Percentiles rank a stretch among this genome's conserved stretches.
These are phyloP conservation scores for Bipolaris bicolor DNA, from an alignment of 2,329 filamentous ascomycete species.

Conservation along the genomic window DNA sequence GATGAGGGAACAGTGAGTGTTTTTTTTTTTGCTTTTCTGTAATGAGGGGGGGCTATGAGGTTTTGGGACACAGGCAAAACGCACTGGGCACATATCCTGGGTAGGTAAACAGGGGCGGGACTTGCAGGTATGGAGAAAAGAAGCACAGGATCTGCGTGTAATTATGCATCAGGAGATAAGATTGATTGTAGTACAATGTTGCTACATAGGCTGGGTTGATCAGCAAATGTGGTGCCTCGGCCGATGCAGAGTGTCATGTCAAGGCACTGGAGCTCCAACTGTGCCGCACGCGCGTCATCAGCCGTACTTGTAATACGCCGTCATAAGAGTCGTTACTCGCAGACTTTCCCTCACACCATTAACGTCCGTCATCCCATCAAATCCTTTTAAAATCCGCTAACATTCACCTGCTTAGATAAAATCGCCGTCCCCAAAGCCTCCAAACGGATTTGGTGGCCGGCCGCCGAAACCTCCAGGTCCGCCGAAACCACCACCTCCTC, in stretches of 20 bases:
- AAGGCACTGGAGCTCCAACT: constrained; percentile 2
- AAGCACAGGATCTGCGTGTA: too few species aligned
- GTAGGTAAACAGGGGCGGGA: too few species aligned
- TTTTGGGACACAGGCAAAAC: too few species aligned
- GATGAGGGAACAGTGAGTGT: too few species aligned
- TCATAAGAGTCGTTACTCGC: constrained; percentile 10
- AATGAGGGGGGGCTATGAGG: too few species aligned
- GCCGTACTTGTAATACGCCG: background rate
- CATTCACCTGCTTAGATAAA: constrained; percentile 53
- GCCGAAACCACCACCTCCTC: constrained; percentile 55
- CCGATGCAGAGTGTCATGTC: background rate
- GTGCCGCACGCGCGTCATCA: constrained; percentile 7
- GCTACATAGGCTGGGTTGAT: background rate
- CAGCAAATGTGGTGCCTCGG: constrained; percentile 1
- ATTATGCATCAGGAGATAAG: background rate
- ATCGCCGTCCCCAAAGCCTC: constrained; percentile 65
- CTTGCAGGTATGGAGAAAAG: too few species aligned
- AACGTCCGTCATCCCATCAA: background rate
- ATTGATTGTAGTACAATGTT: background rate
- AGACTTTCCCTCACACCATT: background rate
- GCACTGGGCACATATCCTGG: too few species aligned
- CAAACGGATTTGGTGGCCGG: constrained; percentile 63
- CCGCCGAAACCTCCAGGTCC: constrained; percentile 47
- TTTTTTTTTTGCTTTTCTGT: too few species aligned
- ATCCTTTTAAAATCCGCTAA: background rate